phyloP scores from a whole-genome alignment of 768 basidiomycete species.

The Psilocybe subaeruginosa region DNA sequence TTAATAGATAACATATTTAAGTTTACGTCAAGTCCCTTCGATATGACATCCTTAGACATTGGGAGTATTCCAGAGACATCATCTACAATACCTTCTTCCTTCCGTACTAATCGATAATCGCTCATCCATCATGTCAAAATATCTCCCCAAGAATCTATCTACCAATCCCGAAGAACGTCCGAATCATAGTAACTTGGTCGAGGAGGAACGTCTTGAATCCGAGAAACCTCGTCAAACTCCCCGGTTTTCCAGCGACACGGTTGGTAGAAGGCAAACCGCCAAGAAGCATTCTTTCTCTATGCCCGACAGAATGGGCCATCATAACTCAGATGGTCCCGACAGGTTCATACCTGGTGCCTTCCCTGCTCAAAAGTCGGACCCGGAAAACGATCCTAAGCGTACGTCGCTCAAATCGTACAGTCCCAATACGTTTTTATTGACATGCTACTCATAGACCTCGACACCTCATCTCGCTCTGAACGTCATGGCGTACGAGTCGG shows the following conservation, averaged over 20 bases:
- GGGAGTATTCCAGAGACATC: neutral
- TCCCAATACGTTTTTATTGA: neutral
- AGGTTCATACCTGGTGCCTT: conserved; percentile 2
- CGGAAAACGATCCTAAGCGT: neutral
- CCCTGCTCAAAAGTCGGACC: neutral
- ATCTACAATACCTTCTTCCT: neutral
- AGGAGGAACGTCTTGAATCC: neutral
- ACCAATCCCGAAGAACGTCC: too few species aligned
- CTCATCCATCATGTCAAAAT: neutral
- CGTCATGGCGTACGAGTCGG: neutral
- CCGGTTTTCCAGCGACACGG: neutral
- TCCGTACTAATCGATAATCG: neutral
- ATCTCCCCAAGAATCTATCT: neutral
- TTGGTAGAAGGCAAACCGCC: neutral
- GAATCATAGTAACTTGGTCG: too few species aligned
- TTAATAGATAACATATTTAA: neutral
- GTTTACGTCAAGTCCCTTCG: neutral
- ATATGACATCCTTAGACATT: conserved; percentile 1
- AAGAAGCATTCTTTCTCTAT: conserved; percentile 5
- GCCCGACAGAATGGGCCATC: neutral
- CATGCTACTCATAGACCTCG: neutral
- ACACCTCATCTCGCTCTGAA: neutral
- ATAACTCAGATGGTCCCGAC: conserved; percentile 1
- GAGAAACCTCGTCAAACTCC: neutral
- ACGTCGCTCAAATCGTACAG: neutral